Evolutionary conservation across 2,329 filamentous ascomycete genomes (phyloP), one percentile per base, ranked within the genome.

Genomic region (Pyricularia grisea): DNA sequence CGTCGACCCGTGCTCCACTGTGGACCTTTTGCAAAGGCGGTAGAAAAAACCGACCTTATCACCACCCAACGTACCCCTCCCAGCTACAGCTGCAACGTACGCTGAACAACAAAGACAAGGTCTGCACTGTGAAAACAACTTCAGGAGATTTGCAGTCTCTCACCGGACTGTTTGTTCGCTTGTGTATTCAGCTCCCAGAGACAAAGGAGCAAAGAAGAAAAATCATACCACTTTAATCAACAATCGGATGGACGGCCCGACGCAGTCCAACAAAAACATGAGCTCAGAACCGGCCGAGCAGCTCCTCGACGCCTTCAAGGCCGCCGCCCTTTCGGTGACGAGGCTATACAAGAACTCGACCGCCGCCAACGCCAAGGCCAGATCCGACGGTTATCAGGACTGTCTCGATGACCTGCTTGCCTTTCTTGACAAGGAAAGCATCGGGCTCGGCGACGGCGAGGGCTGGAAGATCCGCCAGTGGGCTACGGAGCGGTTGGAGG

Each of bases 301-400:
- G 76, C 88, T 97, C 66, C 88, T 97, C 70, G 90, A 94, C 74
- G 90, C 92, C 70, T 99, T 99, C 85, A 95, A 93, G 79, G 89
- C 91, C 20, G 95, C 95, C 42, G 95, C 95, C 25, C 85, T 97
- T 42, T 97, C 93, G 6, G 94, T 98, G 69, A 98, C 95, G 66
- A 97, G 96, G 76, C 88, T 99, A 17, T 98, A 98, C 82, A 97
- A 97, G 80, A 94, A 90, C 58, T 94, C 94, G 3, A 90, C 92
- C 14, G 84, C 88, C 36, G 91, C 92, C 66, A 90, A 95, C 77
- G 85, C 90, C 67, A 89, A 90, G 74, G 89, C 93, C 65, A 88
- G 92, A 67, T 81, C 87, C 67, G 90, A 94, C 58, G 95, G 95
- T 30, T 98, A 97, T 74, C 94, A 97, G 78, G 94, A 98, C 76